Base-by-base conservation (phyloP, 2,329 filamentous ascomycete species). In the Lecanicillium sp. region DNA sequence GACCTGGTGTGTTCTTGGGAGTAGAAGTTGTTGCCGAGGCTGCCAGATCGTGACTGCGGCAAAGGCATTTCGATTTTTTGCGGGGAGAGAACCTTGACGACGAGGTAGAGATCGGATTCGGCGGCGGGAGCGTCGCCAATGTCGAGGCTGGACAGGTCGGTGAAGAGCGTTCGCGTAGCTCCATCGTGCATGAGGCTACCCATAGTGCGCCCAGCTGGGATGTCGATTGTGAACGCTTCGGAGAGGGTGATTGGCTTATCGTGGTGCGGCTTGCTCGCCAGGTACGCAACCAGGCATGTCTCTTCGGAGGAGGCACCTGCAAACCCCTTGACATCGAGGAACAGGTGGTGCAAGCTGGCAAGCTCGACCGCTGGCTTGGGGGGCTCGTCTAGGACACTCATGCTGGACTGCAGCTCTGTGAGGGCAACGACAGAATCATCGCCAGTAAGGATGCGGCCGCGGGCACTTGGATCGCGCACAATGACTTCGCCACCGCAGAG, bases 401-500 rank as follows among this genome's bases (percentile, higher is more conserved):
- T 98, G 61, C 90, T 81, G 4, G 93, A 94, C 69, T 98, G 94
- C 49, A 97, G 72, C 62, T 83, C 89, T 6, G 91, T 91, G 55
- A 96, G 80, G 50, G 95, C 87, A 23, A 97, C 86, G 4, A 93
- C 87, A 1, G 90, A 95, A 66, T 98, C 93, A 45, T 96, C 86
- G 11, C 87, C 89, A 0, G 90, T 96, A 58, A 98, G 68, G 23
- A 97, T 83, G 38, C 90, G 82, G 8, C 93, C 93, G 24, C 86
- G 79, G 61, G 90, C 83, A 17, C 77, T 78, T 2, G 93, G 89
- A 65, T 94, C 93, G 24, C 93, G 83, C 51, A 98, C 93, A 62
- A 98, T 95, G 40, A 98, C 86, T 62, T 97, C 90, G 43, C 89
- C 89, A 52, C 84, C 89, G 47, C 96, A 85, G 59, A 97, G 79